Conservation (phyloP, 345 rosid species). For the Syzygium aromaticum region DNA sequence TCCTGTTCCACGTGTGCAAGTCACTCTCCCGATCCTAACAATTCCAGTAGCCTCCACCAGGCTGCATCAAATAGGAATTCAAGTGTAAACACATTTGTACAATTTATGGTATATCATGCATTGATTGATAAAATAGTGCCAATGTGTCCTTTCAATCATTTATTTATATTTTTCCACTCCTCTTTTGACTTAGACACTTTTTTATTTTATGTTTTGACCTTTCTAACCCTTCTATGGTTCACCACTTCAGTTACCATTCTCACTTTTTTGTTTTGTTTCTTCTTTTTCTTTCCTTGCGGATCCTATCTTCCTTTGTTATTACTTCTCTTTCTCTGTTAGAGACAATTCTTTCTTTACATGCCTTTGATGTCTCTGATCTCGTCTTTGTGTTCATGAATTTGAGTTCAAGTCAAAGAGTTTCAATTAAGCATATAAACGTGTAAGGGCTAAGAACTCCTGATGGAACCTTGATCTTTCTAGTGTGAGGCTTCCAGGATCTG, state of each 20-base stretch:
- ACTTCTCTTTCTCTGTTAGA: too few species aligned
- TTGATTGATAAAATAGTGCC: background rate
- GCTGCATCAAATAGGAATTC: background rate
- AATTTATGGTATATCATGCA: background rate
- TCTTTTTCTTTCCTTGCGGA: background rate
- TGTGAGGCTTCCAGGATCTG: background rate
- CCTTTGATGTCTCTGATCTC: background rate
- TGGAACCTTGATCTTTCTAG: background rate
- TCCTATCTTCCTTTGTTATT: background rate
- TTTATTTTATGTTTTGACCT: background rate
- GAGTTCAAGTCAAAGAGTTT: background rate
- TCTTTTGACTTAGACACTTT: background rate
- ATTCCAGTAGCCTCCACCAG: too few species aligned
- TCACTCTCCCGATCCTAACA: too few species aligned
- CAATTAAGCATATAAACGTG: background rate
- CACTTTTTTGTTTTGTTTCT: background rate
- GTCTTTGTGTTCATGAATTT: background rate
- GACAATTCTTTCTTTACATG: background rate
- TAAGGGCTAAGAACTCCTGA: background rate
- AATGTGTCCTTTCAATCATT: background rate
- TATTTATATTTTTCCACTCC: background rate
- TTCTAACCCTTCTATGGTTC: background rate
- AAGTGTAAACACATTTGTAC: background rate
- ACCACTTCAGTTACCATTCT: background rate
- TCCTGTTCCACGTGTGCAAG: too few species aligned